Conservation (phyloP, 176 grass and related monocot genomes). For the Thalia dealbata region DNA sequence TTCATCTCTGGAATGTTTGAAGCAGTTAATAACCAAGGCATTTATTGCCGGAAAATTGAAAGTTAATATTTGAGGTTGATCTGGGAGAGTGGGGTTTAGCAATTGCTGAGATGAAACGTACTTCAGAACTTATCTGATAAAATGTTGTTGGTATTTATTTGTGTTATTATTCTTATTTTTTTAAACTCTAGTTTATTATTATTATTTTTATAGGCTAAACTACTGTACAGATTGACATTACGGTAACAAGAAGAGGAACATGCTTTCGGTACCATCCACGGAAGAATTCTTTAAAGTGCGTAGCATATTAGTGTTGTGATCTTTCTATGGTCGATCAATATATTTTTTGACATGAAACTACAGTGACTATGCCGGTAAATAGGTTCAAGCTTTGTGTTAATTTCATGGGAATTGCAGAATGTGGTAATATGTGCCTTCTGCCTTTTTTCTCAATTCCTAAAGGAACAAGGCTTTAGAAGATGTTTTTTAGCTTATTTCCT, state of each 20-base stretch:
- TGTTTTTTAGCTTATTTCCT: too few relatives aligned
- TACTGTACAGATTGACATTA: too few relatives aligned
- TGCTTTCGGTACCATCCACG: too few relatives aligned
- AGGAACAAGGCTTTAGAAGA: too few relatives aligned
- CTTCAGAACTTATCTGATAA: neutral
- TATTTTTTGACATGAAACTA: neutral
- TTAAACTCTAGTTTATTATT: too few relatives aligned
- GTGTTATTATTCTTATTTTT: too few relatives aligned
- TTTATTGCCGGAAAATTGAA: neutral
- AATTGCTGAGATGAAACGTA: neutral
- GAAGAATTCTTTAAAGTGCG: too few relatives aligned
- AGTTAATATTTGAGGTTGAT: neutral
- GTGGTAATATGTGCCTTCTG: neutral
- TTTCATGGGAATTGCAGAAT: too few relatives aligned
- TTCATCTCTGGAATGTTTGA: neutral
- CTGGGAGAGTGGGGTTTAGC: neutral
- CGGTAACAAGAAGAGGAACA: too few relatives aligned
- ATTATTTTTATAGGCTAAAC: too few relatives aligned
- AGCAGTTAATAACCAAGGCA: neutral
- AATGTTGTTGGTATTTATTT: neutral
- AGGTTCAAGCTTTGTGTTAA: neutral
- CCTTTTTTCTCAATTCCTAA: neutral
- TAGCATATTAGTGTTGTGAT: too few relatives aligned
- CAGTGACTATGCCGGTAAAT: neutral
- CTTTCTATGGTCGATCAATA: neutral